These are phyloP conservation scores for Ascochyta pisi DNA, from an alignment of 2,329 filamentous ascomycete species.

Conservation along the genomic window DNA sequence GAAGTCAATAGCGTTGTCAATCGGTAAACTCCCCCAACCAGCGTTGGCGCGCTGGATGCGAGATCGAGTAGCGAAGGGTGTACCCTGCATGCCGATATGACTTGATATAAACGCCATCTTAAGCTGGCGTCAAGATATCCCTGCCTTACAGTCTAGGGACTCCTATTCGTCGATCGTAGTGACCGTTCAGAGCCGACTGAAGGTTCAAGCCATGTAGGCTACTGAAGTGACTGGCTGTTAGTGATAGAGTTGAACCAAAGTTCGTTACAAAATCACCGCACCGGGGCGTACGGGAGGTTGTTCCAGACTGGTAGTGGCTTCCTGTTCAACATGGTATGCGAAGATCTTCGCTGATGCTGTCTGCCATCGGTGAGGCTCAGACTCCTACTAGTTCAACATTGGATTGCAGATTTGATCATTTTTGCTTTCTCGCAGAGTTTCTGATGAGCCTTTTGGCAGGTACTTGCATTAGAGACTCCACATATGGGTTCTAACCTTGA, in stretches of 20 bases:
- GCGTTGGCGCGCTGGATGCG: neutral
- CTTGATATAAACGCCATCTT: neutral
- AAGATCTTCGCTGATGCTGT: neutral
- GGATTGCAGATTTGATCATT: neutral
- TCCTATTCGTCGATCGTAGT: neutral
- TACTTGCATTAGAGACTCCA: neutral
- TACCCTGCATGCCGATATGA: neutral
- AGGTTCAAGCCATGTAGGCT: slow-evolving; percentile 4
- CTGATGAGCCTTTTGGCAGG: too few species aligned
- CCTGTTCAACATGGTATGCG: neutral
- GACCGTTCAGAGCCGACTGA: neutral
- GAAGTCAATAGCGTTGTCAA: too few species aligned
- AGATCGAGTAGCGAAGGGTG: neutral
- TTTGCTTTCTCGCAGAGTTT: too few species aligned
- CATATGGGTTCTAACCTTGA: neutral
- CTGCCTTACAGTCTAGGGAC: neutral
- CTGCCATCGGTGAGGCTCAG: neutral
- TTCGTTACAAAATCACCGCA: neutral
- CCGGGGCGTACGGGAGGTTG: neutral
- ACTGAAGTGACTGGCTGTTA: neutral
- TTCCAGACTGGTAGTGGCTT: neutral
- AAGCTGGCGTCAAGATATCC: neutral
- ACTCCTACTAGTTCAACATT: neutral
- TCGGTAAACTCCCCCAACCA: neutral
- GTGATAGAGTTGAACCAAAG: neutral